Conservation (phyloP, 2,329 filamentous ascomycete genomes). For the Ophiocordyceps australis region DNA sequence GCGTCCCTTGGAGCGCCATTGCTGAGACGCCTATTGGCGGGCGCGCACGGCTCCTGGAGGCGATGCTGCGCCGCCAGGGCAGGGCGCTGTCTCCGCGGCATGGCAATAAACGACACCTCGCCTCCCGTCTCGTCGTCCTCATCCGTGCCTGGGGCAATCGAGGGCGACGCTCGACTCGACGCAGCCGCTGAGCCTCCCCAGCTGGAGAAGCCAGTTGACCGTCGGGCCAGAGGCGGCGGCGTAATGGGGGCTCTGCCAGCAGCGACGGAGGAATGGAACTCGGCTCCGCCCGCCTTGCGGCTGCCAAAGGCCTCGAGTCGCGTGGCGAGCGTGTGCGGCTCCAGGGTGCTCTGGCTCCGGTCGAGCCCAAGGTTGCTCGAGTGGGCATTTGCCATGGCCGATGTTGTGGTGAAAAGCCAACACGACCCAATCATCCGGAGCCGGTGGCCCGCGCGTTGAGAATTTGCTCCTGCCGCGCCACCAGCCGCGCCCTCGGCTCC, state of each 20-base stretch:
- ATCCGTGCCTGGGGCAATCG: too few relatives aligned
- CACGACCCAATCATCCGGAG: too few relatives aligned
- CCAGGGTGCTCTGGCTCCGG: neutral
- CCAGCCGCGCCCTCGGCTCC: too few relatives aligned
- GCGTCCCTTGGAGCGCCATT: too few relatives aligned
- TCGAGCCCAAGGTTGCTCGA: neutral
- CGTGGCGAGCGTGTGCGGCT: neutral
- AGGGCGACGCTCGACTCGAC: too few relatives aligned
- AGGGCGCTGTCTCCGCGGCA: too few relatives aligned
- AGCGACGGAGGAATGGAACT: slow-evolving; percentile 1
- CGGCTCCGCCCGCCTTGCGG: slow-evolving; percentile 1
- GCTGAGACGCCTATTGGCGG: slow-evolving; percentile 5
- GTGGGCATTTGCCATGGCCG: neutral
- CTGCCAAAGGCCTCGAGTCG: slow-evolving; percentile 2
- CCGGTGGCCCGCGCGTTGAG: too few relatives aligned
- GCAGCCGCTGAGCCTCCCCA: slow-evolving; percentile 1
- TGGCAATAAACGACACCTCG: too few relatives aligned
- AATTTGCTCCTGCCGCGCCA: neutral
- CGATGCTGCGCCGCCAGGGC: too few relatives aligned
- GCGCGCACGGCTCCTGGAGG: too few relatives aligned
- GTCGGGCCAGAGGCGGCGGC: slow-evolving; percentile 10
- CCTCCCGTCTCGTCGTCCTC: too few relatives aligned
- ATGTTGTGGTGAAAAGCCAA: neutral
- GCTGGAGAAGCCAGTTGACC: neutral
- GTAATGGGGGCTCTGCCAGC: slow-evolving; percentile 8